A percentile compares a stretch with the other conserved stretches of the same genome.
Evolutionary conservation across 495 filamentous ascomycete species (phyloP).

Genomic region (Penicillium subrubescens): DNA sequence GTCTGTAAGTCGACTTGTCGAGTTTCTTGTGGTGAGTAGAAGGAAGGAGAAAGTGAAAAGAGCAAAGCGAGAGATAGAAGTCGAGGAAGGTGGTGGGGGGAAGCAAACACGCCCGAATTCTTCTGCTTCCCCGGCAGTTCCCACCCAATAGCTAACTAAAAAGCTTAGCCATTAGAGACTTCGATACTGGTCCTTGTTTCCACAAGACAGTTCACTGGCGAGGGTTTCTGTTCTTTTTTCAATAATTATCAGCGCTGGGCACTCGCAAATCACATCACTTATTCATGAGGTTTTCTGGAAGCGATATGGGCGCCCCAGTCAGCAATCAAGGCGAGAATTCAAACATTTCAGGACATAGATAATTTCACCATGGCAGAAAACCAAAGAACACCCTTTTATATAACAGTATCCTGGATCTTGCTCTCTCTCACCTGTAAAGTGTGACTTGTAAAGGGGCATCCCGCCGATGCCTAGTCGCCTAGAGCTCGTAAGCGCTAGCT

Average conservation of each 20-base stretch:
- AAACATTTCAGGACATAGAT: too few relatives aligned
- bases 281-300: too few relatives aligned
- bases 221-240: background rate
- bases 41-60: background rate
- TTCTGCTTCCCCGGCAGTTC: background rate
- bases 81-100: background rate
- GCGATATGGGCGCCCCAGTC: too few relatives aligned
- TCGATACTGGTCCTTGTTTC: background rate
- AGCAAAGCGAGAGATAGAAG: background rate
- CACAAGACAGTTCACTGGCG: background rate
- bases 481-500: too few relatives aligned
- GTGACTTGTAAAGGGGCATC: too few relatives aligned
- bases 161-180: background rate
- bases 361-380: too few relatives aligned
- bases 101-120: background rate
- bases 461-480: too few relatives aligned
- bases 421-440: too few relatives aligned
- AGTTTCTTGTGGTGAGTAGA: background rate
- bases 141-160: background rate
- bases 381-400: too few relatives aligned
- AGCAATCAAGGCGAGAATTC: too few relatives aligned
- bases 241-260: background rate
- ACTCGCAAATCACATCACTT: background rate
- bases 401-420: too few relatives aligned
- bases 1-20: background rate